These are phyloP conservation scores for Coriolopsis trogii DNA, from an alignment of 1,284 basidiomycete genomes.

Conservation along the genomic window DNA sequence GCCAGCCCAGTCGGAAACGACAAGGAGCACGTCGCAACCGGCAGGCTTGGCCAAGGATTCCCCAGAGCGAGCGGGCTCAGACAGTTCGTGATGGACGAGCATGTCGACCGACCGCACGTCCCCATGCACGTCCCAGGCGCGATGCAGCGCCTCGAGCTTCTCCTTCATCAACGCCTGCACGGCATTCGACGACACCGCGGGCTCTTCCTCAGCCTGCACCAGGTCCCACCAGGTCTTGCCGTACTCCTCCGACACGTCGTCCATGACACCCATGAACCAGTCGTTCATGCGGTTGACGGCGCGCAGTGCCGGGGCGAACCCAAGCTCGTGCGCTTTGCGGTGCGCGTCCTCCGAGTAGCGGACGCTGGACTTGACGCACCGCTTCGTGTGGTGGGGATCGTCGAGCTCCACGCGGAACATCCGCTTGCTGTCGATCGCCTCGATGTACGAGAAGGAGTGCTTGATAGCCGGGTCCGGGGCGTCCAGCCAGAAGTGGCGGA, in stretches of 20 bases:
- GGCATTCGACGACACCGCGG: not conserved
- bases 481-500: constrained; percentile 12
- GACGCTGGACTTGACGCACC: constrained; percentile 14
- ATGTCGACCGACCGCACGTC: too few relatives aligned
- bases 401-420: constrained; percentile 7
- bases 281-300: constrained; percentile 12
- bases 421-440: constrained; percentile 8
- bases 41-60: too few relatives aligned
- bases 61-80: too few relatives aligned
- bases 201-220: not conserved
- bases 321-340: constrained; percentile 3
- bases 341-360: constrained; percentile 18
- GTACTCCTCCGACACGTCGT: constrained; percentile 12
- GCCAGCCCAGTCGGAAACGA: not conserved
- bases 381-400: not conserved
- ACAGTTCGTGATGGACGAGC: too few relatives aligned
- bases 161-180: not conserved
- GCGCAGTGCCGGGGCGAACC: constrained; percentile 15
- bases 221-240: constrained; percentile 1
- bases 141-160: not conserved
- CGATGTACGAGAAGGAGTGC: constrained; percentile 7
- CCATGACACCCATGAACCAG: constrained; percentile 22
- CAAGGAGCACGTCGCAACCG: not conserved
- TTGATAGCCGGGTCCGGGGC: not conserved
- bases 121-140: not conserved